Evolutionary conservation across 2,329 filamentous ascomycete genomes (phyloP), one percentile per base, ranked within the genome.

Genomic region (Aspergillus felis): DNA sequence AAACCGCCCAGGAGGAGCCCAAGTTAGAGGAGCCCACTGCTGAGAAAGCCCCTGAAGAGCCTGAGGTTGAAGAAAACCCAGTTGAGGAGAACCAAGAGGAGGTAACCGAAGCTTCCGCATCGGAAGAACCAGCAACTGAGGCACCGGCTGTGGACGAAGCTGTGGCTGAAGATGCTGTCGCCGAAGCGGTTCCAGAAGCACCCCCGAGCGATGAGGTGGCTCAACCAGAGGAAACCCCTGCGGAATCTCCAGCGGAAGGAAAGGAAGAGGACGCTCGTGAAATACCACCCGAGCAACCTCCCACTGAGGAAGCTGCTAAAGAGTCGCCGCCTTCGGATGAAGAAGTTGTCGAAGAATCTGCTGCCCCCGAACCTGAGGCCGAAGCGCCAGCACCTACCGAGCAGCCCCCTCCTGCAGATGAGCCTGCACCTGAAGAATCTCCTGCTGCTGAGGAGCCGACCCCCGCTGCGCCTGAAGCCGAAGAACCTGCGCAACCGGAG

Each of bases 301-400:
- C 61, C 22, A 51, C 57, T 51, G 60, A 65, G 35, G 58, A 64
- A 46, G 17, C 27, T 14, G 27, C 58, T 55, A 51, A 69, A 64
- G 24, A 67, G 59, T 51, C 70, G 68, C 52, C 58, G 22, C 49
- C 53, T 22, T 25, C 47, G 42, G 52, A 22, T 22, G 22, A 57
- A 55, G 57, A 55, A 27, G 49, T 57, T 24, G n/a, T 58, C 35
- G 50, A 50, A 20, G 54, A 58, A 53, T 22, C 49, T 7, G 10
- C 46, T 4, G 54, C 14, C 4, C 53, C 55, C 12, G 50, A 57
- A 24, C 29, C 41, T 48, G 7, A 22, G 35, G 32, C 53, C 32
- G 57, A 62, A 55, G 57, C 58, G 14, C 32, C 32, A 22, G 46
- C 51, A 53, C 38, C 69, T 64, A 53, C 62, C 66, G 54, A 58